Evolutionary conservation across 2,329 filamentous ascomycete species (phyloP), one percentile per base, ranked within the genome.

Genomic region (Alternaria incomplexa): DNA sequence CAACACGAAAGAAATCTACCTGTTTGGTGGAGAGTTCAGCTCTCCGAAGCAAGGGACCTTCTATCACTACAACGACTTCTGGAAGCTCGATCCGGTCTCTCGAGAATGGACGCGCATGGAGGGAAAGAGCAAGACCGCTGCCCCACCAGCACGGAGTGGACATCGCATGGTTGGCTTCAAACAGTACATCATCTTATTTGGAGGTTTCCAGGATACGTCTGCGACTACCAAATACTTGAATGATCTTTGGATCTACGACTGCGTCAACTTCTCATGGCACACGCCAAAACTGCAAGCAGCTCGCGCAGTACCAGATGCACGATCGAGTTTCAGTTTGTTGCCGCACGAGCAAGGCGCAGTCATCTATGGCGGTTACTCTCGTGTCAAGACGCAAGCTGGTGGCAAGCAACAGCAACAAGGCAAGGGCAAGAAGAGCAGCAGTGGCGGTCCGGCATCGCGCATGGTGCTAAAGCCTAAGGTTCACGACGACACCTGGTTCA

Each of bases 1-100:
- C 51, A 97, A 97, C 80, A 88, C 90, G 15, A 91, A 91, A 66
- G 89, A 91, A 32, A 88, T 98, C 56, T 99, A 97, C 79, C 83
- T 99, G 15, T 98, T 98, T 75, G 96, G 96, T 67, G 96, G 95
- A 64, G 96, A 99, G 81, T 99, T 99, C 80, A 96, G 92, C 61
- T 95, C 91, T 26, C 96, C 96, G 3, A 98, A 97, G 78, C 96
- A 98, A 81, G 96, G 96, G 5, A 98, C 95, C 0, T 99, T 99
- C 76, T 97, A 99, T 80, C 96, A 99, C 81, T 99, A 99, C 83
- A 97, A 97, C 75, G 96, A 98, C 82, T 98, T 99, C 79, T 99
- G 96, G 95, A 87, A 91, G 53, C 86, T 98, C 46, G 94, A 98
- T 76, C 91, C 95, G 0, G 87, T 86, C 9, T 90, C 88, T 8